Conservation (phyloP, 495 filamentous ascomycete species). For the Apodospora peruviana region DNA sequence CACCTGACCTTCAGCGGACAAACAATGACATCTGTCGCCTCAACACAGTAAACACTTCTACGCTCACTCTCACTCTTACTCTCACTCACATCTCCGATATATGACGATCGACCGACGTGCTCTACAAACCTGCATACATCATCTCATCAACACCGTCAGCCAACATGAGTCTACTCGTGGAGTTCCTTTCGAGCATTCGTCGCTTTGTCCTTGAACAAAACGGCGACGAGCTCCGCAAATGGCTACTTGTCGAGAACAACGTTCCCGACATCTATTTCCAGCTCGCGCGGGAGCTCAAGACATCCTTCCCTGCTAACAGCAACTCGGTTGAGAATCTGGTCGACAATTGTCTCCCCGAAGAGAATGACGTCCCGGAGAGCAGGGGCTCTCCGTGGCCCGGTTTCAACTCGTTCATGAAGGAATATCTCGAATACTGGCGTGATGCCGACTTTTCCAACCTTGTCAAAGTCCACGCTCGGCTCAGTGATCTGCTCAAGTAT, state of each 20-base stretch:
- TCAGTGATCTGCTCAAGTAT: constrained; percentile 68
- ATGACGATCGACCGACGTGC: too few relatives aligned
- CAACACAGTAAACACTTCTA: too few relatives aligned
- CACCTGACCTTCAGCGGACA: too few relatives aligned
- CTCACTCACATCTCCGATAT: too few relatives aligned
- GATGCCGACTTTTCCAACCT: constrained; percentile 72
- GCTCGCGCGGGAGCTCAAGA: constrained; percentile 60
- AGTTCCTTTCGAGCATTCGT: constrained; percentile 38
- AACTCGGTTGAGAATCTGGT: constrained; percentile 57
- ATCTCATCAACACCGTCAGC: too few relatives aligned
- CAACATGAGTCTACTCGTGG: constrained; percentile 32
- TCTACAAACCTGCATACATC: too few relatives aligned
- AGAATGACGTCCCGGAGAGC: constrained; percentile 41
- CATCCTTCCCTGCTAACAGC: constrained; percentile 45
- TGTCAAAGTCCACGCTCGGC: constrained; percentile 64
- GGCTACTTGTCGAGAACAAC: constrained; percentile 40
- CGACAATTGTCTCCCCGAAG: constrained; percentile 47
- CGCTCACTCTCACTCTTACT: too few relatives aligned
- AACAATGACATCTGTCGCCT: too few relatives aligned
- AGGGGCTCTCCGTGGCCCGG: constrained; percentile 63
- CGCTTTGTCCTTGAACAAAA: constrained; percentile 32
- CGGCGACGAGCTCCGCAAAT: constrained; percentile 35
- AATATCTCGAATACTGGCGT: constrained; percentile 73
- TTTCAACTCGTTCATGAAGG: constrained; percentile 70
- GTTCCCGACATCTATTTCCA: constrained; percentile 56